phyloP scores from a whole-genome alignment of 495 filamentous ascomycete genomes.

The Lindgomyces ingoldianus region DNA sequence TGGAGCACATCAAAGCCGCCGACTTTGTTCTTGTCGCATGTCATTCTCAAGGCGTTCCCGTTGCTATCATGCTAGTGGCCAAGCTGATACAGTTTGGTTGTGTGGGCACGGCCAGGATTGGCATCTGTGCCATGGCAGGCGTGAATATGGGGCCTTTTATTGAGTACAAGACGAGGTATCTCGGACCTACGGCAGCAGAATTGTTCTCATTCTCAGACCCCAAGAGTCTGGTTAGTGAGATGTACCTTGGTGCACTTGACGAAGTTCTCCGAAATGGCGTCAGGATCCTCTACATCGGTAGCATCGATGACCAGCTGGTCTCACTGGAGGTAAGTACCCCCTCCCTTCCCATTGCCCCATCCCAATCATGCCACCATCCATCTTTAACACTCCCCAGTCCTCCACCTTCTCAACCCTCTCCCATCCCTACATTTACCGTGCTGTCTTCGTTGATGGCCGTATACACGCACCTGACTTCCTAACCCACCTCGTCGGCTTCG shows the following conservation, averaged over 20 bases:
- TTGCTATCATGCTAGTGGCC: conserved; percentile 88
- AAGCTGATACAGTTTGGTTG: conserved; percentile 82
- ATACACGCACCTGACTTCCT: conserved; percentile 93
- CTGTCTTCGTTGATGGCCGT: conserved; percentile 91
- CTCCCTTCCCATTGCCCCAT: no score
- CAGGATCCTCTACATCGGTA: conserved; percentile 81
- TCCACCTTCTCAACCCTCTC: conserved; percentile 77
- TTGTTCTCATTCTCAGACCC: conserved; percentile 87
- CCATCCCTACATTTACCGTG: conserved; percentile 90
- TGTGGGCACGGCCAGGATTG: conserved; percentile 67
- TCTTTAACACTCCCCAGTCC: no score
- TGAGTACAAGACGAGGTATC: conserved; percentile 77
- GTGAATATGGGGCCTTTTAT: conserved; percentile 91
- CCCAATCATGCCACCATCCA: no score
- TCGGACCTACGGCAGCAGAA: conserved; percentile 86
- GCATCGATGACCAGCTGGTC: conserved; percentile 95
- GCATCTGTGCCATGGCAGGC: conserved; percentile 90
- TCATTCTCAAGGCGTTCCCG: conserved; percentile 94
- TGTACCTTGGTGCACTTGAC: conserved; percentile 74
- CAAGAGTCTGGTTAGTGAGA: conserved; percentile 75
- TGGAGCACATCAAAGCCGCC: conserved; percentile 81
- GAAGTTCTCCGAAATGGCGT: conserved; percentile 73
- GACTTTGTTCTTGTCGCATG: conserved; percentile 89
- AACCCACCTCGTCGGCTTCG: conserved; percentile 88
- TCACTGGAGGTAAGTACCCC: conserved; percentile 78